A percentile compares a stretch with the other conserved stretches of the same genome.
phyloP scores from a whole-genome alignment of 2,329 filamentous ascomycete genomes.

The Stagonosporopsis tanaceti region DNA sequence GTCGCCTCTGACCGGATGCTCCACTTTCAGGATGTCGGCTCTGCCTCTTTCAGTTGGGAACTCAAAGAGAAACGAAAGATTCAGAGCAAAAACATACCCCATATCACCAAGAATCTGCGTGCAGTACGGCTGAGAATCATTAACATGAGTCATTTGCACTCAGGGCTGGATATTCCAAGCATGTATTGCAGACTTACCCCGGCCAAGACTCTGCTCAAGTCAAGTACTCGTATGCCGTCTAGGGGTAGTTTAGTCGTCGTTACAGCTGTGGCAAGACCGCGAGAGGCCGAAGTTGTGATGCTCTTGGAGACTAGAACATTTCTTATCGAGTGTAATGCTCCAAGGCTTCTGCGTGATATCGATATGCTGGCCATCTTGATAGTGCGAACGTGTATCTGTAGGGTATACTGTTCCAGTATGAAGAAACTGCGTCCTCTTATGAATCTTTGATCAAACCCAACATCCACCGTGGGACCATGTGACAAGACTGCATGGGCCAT shows the following conservation, averaged over 20 bases:
- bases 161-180: no score
- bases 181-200: constrained; percentile 68
- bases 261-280: background rate
- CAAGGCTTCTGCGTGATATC: background rate
- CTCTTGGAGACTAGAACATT: background rate
- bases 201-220: constrained; percentile 95
- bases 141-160: constrained; percentile 13
- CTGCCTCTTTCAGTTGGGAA: constrained; percentile 55
- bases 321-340: background rate
- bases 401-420: background rate
- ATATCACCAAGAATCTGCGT: constrained; percentile 95
- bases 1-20: constrained; percentile 90
- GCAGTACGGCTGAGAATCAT: constrained; percentile 75
- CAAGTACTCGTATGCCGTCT: constrained; percentile 84
- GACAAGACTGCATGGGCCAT: background rate
- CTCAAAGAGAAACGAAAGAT: background rate
- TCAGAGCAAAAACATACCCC: constrained; percentile 66
- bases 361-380: background rate
- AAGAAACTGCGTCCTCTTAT: background rate
- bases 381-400: background rate
- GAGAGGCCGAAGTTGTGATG: background rate
- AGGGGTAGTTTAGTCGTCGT: constrained; percentile 66
- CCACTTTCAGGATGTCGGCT: constrained; percentile 95
- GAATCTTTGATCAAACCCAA: background rate
- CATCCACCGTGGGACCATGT: background rate